Conservation (phyloP, 768 basidiomycete genomes). For the Kwoniella europaea region DNA sequence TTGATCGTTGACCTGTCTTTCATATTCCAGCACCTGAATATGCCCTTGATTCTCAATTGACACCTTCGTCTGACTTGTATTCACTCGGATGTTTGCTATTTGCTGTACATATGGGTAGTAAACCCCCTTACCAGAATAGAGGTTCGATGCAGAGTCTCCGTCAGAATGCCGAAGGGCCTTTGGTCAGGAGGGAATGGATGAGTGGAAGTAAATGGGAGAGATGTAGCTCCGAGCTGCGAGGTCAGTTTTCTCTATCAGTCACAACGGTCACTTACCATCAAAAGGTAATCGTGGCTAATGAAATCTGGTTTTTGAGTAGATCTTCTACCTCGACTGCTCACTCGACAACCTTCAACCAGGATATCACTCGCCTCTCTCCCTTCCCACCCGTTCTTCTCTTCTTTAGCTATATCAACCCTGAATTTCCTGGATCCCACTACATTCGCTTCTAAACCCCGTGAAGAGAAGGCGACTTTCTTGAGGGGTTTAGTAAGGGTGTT, state of each 20-base stretch:
- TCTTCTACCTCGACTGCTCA: constrained; percentile 78
- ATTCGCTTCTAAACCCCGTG: constrained; percentile 88
- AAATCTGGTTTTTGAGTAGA: constrained; percentile 61
- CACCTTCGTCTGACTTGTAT: constrained; percentile 84
- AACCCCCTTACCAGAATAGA: constrained; percentile 84
- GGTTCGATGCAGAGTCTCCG: constrained; percentile 57
- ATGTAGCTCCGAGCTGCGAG: constrained; percentile 50
- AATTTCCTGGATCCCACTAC: constrained; percentile 95
- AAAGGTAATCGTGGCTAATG: neutral
- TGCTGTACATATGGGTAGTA: constrained; percentile 86
- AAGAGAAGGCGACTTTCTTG: constrained; percentile 97
- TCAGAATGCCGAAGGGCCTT: constrained; percentile 55
- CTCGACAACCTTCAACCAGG: constrained; percentile 72
- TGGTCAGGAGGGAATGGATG: constrained; percentile 51
- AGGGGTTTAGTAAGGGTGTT: constrained; percentile 82
- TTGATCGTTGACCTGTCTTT: neutral
- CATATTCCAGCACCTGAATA: constrained; percentile 80
- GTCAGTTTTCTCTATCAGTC: constrained; percentile 26
- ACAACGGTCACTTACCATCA: no score
- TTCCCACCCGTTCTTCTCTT: constrained; percentile 88
- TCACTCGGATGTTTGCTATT: constrained; percentile 87
- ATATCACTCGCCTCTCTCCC: constrained; percentile 81
- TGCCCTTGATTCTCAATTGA: constrained; percentile 82
- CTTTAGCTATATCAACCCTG: constrained; percentile 90
- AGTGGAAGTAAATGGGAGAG: constrained; percentile 51